Evolutionary conservation across 306 rosid genomes (phyloP).

Genomic region (Vicia sativa): DNA sequence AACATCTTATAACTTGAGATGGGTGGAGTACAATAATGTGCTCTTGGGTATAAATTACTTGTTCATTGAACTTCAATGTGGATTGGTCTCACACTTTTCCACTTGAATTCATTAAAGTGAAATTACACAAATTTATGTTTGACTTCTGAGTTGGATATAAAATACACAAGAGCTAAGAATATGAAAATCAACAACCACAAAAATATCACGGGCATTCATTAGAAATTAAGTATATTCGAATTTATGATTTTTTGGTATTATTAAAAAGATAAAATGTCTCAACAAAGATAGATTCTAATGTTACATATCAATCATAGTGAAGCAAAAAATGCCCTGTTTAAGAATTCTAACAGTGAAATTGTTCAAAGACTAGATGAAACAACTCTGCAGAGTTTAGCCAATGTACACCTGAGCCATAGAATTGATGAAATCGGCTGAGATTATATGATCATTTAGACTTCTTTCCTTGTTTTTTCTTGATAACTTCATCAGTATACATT

Average conservation of each 20-base stretch:
- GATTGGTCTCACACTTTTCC: slow-evolving; percentile 19
- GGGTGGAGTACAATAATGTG: slow-evolving; percentile 28
- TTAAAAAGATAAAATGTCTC: slow-evolving; percentile 5
- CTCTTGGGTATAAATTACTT: slow-evolving; percentile 35
- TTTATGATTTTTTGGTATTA: background rate
- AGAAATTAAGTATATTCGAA: background rate
- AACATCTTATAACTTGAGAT: too few species aligned
- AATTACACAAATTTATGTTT: slow-evolving; percentile 17
- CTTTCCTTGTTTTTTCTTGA: slow-evolving; percentile 85
- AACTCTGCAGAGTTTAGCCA: slow-evolving; percentile 24
- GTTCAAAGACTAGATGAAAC: slow-evolving; percentile 23
- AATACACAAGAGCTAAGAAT: slow-evolving; percentile 7
- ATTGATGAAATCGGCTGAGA: background rate
- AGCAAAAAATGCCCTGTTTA: slow-evolving; percentile 20
- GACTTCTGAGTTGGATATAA: slow-evolving; percentile 17
- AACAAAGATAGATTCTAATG: slow-evolving; percentile 16
- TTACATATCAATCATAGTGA: slow-evolving; percentile 5
- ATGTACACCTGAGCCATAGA: slow-evolving; percentile 3
- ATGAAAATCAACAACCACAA: slow-evolving; percentile 5
- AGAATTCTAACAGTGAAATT: slow-evolving; percentile 15
- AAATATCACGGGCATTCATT: slow-evolving; percentile 4
- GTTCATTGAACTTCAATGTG: slow-evolving; percentile 24
- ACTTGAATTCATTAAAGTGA: slow-evolving; percentile 8
- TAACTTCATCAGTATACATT: slow-evolving; percentile 76
- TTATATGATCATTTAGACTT: slow-evolving; percentile 68